Conservation (phyloP, 208 protist species). For the Porcisia hertigi region DNA sequence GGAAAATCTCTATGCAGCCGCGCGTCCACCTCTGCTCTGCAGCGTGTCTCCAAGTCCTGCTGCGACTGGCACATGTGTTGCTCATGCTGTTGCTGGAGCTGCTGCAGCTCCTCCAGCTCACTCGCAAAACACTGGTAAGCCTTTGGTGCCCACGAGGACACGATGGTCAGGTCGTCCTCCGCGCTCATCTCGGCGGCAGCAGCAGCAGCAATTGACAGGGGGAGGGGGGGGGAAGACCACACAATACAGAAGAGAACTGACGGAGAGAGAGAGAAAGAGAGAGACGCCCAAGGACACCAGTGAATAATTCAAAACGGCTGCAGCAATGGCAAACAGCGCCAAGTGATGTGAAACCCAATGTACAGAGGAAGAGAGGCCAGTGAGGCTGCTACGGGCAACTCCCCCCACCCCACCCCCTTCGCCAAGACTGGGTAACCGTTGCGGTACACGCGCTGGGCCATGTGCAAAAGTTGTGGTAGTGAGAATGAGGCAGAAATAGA, state of each 20-base stretch:
- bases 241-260: neutral
- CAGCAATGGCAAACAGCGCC: neutral
- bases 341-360: neutral
- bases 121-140: conserved; percentile 54
- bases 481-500: neutral
- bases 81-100: conserved; percentile 46
- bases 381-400: neutral
- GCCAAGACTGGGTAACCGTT: too few species aligned
- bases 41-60: conserved; percentile 32
- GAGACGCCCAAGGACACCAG: neutral
- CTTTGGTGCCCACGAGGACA: conserved; percentile 58
- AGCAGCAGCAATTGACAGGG: neutral
- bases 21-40: conserved; percentile 38
- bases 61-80: conserved; percentile 24
- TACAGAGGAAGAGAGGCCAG: too few species aligned
- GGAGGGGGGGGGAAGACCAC: neutral
- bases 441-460: neutral
- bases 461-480: neutral
- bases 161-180: conserved; percentile 42
- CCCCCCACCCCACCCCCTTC: neutral
- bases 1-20: conserved; percentile 30
- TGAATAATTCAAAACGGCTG: neutral
- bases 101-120: conserved; percentile 62
- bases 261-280: neutral
- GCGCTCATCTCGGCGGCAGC: conserved; percentile 28